phyloP scores from a whole-genome alignment of 208 protist genomes.

The Trypanosoma scelopori region DNA sequence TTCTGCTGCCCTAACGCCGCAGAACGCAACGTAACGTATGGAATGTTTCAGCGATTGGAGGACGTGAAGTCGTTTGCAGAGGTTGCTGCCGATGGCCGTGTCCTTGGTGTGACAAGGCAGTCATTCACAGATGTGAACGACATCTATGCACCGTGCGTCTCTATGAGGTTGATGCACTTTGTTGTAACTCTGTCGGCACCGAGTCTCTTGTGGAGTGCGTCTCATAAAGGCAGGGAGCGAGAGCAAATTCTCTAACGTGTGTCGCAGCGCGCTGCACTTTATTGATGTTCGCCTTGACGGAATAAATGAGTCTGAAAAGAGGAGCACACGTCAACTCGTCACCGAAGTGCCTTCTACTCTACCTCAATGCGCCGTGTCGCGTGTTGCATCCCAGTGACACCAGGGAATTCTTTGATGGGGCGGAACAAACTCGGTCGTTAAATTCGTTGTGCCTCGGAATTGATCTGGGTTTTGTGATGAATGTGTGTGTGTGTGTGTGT shows the following conservation, averaged over 20 bases:
- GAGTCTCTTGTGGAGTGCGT: conserved; percentile 9
- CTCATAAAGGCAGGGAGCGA: neutral
- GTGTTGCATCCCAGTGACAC: neutral
- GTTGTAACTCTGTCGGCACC: conserved; percentile 1
- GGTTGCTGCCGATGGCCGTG: too few relatives aligned
- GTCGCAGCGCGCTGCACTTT: conserved; percentile 8
- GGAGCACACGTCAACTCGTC: conserved; percentile 9
- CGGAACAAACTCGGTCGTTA: neutral
- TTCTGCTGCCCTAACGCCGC: neutral
- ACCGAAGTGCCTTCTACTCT: conserved; percentile 6
- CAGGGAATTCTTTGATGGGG: neutral
- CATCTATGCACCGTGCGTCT: conserved; percentile 21
- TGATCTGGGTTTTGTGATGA: too few relatives aligned
- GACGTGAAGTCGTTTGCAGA: neutral
- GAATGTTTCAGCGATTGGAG: conserved; percentile 6
- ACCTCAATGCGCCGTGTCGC: conserved; percentile 7
- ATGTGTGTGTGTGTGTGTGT: too few relatives aligned
- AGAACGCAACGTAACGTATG: conserved; percentile 17
- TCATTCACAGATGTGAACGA: conserved; percentile 10
- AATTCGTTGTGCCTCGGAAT: too few relatives aligned
- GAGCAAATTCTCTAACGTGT: conserved; percentile 1
- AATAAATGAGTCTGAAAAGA: neutral
- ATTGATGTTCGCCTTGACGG: conserved; percentile 7
- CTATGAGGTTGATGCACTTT: conserved; percentile 18
- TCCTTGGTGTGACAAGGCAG: neutral